A percentile compares a stretch with the other conserved stretches of the same genome.
Evolutionary conservation across 805 yeast species (phyloP).

Genomic region (Candida silvicultrix): DNA sequence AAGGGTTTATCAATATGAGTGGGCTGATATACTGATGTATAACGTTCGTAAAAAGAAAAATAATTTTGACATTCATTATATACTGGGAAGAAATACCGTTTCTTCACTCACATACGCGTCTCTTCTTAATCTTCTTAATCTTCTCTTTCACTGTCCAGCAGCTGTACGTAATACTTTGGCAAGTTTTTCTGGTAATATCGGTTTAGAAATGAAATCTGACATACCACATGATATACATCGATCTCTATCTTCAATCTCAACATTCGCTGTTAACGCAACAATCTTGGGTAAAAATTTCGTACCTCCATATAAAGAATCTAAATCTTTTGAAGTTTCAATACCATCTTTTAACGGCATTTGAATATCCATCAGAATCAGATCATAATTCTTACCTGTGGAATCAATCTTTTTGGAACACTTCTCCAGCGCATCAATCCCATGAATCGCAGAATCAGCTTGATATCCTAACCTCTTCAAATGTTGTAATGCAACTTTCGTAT

Average conservation of each 20-base stretch:
- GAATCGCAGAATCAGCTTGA: conserved; percentile 59
- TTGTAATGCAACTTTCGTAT: conserved; percentile 55
- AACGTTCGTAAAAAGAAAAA: too few species aligned
- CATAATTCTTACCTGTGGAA: conserved; percentile 53
- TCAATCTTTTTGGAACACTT: conserved; percentile 72
- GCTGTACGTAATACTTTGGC: conserved; percentile 10
- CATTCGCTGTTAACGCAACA: conserved; percentile 88
- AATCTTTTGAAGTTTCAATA: conserved; percentile 85
- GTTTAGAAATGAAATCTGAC: conserved; percentile 48
- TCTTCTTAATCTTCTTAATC: neutral
- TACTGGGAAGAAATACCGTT: too few species aligned
- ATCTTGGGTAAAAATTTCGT: conserved; percentile 83
- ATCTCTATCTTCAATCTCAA: conserved; percentile 45
- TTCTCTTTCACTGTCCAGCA: neutral
- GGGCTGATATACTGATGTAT: too few species aligned
- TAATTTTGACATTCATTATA: too few species aligned
- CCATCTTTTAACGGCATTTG: conserved; percentile 94
- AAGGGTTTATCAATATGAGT: too few species aligned
- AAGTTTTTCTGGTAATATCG: conserved; percentile 41
- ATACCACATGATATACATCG: conserved; percentile 43
- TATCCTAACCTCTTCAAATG: conserved; percentile 61
- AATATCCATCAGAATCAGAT: conserved; percentile 90
- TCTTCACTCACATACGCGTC: neutral
- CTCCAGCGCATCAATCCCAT: conserved; percentile 89
- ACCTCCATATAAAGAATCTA: conserved; percentile 31